Base-by-base conservation (phyloP, 768 basidiomycete species). In the Gymnopilus dilepis region DNA sequence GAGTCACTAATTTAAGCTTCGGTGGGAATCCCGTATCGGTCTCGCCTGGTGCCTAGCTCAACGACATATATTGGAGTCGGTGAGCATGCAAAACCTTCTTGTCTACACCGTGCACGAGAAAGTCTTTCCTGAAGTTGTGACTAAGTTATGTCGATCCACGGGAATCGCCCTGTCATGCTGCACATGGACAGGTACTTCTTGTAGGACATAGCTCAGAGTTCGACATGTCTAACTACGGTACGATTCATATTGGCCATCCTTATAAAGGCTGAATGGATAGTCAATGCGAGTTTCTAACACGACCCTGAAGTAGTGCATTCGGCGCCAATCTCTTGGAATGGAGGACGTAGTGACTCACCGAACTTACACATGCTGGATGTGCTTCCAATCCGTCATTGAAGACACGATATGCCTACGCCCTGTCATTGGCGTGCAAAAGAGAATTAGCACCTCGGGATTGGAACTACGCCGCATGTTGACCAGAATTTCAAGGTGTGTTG, bases 151-250 rank as follows among this genome's bases (percentile, higher is more conserved):
- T 50, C 47, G 17, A 28, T 30, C 21, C 52, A 33, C 40, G 56
- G 40, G 56, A 56, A 45, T 42, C 4, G 17, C 31, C n/a, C 41
- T 56, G 56, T 56, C 56, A 56, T 31, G 56, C 30, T 17, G 15
- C 56, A 56, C 56, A 56, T 56, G 56, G 41, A 24, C 4, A 26
- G 38, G 37, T 6, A 19, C 19, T 40, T 54, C 38, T 28, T 17
- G 37, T 13, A 24, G 22, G 12, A 17, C 17, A 9, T 7, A 37
- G 24, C 37, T 6, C 40, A 38, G 19, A 40, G 52, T 40, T 54
- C 52, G 19, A 19, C 52, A 26, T 24, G 24, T n/a, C 2, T 15
- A 15, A 26, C 11, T 34, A 13, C 52, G 21, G 24, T 40, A 26
- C 40, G 22, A 24, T 40, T 54, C 52, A 54, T 37, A 26, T 28